Conservation (phyloP, 139 green algal genomes). For the Chlorella sp. region DNA sequence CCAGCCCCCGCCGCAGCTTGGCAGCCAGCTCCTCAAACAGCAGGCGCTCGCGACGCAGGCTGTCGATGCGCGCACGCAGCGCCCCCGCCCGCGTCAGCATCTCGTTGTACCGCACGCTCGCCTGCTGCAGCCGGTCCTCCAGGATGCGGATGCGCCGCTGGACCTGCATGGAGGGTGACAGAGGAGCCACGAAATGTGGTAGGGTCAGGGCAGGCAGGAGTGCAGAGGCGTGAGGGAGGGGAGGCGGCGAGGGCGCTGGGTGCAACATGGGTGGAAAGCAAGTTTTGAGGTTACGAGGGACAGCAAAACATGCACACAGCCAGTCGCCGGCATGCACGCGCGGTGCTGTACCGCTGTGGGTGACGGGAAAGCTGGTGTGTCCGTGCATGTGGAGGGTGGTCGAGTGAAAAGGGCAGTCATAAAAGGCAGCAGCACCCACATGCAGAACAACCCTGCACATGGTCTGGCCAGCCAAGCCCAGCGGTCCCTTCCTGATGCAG, state of each 20-base stretch:
- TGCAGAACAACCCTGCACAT: not conserved
- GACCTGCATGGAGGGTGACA: constrained; percentile 49
- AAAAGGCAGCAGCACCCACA: not conserved
- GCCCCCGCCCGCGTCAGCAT: constrained; percentile 29
- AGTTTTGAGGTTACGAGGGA: not conserved
- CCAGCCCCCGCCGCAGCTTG: constrained; percentile 83
- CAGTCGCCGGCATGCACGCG: not conserved
- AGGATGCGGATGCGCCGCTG: constrained; percentile 75
- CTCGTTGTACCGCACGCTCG: constrained; percentile 85
- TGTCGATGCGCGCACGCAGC: constrained; percentile 75
- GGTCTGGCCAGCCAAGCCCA: too few species aligned
- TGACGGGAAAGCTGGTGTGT: not conserved
- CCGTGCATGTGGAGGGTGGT: too few species aligned
- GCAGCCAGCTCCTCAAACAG: constrained; percentile 88
- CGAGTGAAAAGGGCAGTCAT: not conserved
- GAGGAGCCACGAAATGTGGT: not conserved
- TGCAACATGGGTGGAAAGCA: not conserved
- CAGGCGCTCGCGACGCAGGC: constrained; percentile 83
- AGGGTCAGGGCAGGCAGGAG: too few species aligned
- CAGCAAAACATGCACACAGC: not conserved
- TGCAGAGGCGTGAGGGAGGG: too few species aligned
- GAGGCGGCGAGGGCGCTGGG: too few species aligned
- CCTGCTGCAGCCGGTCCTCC: constrained; percentile 87
- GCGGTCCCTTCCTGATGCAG: too few species aligned
- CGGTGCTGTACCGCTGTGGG: not conserved